Percentiles rank a stretch among this genome's conserved stretches.
Conservation (phyloP, 495 filamentous ascomycete genomes). For the Penicillium riverlandense region DNA sequence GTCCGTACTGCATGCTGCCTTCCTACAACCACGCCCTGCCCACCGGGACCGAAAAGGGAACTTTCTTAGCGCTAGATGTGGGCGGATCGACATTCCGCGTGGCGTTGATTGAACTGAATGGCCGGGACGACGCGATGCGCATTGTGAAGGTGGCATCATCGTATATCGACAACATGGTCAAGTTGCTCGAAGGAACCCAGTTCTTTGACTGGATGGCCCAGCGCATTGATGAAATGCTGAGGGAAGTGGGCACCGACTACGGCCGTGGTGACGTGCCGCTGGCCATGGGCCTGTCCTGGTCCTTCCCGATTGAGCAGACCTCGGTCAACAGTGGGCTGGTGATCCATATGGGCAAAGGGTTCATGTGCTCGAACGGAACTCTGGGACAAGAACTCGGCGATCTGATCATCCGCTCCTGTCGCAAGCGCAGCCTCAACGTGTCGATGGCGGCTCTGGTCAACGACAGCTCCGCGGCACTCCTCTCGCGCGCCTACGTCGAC, state of each 20-base stretch:
- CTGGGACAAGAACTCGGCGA: conserved; percentile 52
- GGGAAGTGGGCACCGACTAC: conserved; percentile 30
- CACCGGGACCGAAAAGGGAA: conserved; percentile 51
- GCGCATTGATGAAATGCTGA: conserved; percentile 49
- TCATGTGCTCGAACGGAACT: conserved; percentile 49
- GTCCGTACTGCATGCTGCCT: conserved; percentile 57
- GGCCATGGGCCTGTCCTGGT: conserved; percentile 60
- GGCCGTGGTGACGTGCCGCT: conserved; percentile 32
- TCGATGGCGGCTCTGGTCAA: conserved; percentile 72
- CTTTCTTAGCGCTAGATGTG: conserved; percentile 57
- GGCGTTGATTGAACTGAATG: conserved; percentile 51
- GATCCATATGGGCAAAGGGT: conserved; percentile 63
- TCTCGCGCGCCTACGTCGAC: conserved; percentile 67
- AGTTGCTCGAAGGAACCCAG: conserved; percentile 41
- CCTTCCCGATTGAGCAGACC: conserved; percentile 61
- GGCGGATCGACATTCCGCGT: conserved; percentile 62
- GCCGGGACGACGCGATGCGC: conserved; percentile 40
- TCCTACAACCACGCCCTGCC: conserved; percentile 59
- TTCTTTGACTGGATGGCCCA: conserved; percentile 69
- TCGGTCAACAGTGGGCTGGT: conserved; percentile 51
- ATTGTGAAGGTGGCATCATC: conserved; percentile 44
- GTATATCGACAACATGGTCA: conserved; percentile 47
- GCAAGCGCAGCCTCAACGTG: conserved; percentile 39
- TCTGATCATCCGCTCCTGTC: conserved; percentile 51
- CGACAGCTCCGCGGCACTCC: conserved; percentile 74